Evolutionary conservation across 2,329 filamentous ascomycete genomes (phyloP).

Genomic region (Pseudocercospora crystallina): DNA sequence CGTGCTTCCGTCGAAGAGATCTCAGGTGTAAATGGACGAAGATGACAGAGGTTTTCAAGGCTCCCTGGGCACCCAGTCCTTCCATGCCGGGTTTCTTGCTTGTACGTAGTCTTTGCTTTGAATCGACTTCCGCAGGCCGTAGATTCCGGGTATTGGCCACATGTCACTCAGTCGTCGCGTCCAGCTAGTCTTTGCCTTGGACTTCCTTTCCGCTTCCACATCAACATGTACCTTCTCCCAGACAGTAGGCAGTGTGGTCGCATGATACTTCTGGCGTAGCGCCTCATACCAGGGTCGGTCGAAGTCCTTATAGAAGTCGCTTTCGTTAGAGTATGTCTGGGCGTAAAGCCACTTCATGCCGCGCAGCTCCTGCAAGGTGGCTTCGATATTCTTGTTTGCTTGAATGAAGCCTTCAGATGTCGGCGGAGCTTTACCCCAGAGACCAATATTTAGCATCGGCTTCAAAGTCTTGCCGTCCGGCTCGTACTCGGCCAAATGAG

Average conservation of each 20-base stretch:
- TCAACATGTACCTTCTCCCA: conserved; percentile 66
- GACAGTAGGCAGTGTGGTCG: conserved; percentile 60
- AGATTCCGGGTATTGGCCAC: conserved; percentile 24
- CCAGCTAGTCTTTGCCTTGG: conserved; percentile 53
- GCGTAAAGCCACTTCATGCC: conserved; percentile 72
- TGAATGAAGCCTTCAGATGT: conserved; percentile 50
- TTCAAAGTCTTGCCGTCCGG: conserved; percentile 22
- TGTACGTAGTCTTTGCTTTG: conserved; percentile 24
- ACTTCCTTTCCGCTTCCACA: conserved; percentile 30
- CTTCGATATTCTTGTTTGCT: conserved; percentile 62
- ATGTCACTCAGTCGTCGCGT: conserved; percentile 39
- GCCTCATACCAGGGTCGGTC: conserved; percentile 60
- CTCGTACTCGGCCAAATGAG: conserved; percentile 29
- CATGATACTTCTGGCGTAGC: conserved; percentile 59
- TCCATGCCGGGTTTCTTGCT: conserved; percentile 25
- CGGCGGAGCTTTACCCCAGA: conserved; percentile 57
- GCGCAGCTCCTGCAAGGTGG: conserved; percentile 56
- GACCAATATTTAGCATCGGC: conserved; percentile 59
- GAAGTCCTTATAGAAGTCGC: conserved; percentile 68
- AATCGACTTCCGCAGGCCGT: conserved; percentile 24
- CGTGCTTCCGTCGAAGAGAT: too few species aligned
- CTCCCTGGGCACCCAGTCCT: conserved; percentile 23
- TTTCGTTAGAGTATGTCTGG: conserved; percentile 66
- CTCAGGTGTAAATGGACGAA: too few species aligned
- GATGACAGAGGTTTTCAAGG: neutral